A percentile compares a stretch with the other conserved stretches of the same genome.
These are phyloP conservation scores for Aspergillus ochraceoroseus DNA, from an alignment of 2,329 filamentous ascomycete genomes.

Conservation along the genomic window DNA sequence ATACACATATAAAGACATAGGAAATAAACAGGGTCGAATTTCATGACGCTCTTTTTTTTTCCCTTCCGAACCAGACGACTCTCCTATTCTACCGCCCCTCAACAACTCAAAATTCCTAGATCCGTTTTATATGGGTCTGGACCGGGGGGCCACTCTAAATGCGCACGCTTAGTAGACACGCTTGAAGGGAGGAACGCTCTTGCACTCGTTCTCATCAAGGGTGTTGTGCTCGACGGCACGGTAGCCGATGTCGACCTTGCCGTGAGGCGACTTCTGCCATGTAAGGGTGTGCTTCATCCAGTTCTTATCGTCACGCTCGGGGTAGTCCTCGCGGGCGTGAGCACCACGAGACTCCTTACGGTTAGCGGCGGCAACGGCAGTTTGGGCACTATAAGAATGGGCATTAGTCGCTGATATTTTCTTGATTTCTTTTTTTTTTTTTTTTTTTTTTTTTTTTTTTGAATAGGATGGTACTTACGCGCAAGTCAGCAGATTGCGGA, in stretches of 20 bases:
- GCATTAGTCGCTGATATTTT: neutral
- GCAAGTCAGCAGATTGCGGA: constrained; percentile 93
- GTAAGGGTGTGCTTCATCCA: constrained; percentile 99
- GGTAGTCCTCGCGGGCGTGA: constrained; percentile 93
- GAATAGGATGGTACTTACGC: constrained; percentile 58
- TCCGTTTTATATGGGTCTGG: too few species aligned
- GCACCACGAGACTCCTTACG: constrained; percentile 96
- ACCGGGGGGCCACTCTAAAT: constrained; percentile 4
- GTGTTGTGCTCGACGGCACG: constrained; percentile 75
- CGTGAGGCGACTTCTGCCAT: constrained; percentile 90
- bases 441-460: neutral
- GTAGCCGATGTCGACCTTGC: constrained; percentile 80
- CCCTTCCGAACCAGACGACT: constrained; percentile 16
- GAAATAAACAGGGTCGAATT: constrained; percentile 28
- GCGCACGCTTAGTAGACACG: constrained; percentile 45
- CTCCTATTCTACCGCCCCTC: constrained; percentile 4
- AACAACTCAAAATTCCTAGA: constrained; percentile 3
- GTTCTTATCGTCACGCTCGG: constrained; percentile 87
- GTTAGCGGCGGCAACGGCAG: constrained; percentile 81
- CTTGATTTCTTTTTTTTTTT: too few species aligned
- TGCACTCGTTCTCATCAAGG: constrained; percentile 92
- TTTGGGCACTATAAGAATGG: constrained; percentile 63
- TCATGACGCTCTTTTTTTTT: constrained; percentile 31
- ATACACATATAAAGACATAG: constrained; percentile 38
- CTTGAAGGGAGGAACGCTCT: constrained; percentile 94